Evolutionary conservation across 2,329 filamentous ascomycete genomes (phyloP).

Genomic region (Dryadomyces quercus-mongolicae): DNA sequence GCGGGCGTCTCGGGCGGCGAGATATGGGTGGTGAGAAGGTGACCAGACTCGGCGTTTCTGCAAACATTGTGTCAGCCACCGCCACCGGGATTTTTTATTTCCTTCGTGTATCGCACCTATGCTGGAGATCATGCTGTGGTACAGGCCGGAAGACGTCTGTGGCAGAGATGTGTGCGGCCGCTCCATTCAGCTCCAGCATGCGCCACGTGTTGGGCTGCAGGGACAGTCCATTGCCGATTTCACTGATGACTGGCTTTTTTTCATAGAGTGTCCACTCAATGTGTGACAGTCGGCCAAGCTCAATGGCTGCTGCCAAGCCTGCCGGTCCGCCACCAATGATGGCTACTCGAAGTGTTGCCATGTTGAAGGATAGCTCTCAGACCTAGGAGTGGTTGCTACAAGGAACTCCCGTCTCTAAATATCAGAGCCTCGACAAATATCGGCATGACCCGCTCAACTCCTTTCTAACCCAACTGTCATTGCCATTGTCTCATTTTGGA

Average conservation of each 20-base stretch:
- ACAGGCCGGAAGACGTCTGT: slow-evolving; percentile 19
- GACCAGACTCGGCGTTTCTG: slow-evolving; percentile 17
- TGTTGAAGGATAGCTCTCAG: too few species aligned
- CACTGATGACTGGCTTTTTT: slow-evolving; percentile 23
- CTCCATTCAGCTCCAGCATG: slow-evolving; percentile 19
- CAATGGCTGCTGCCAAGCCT: slow-evolving; percentile 13
- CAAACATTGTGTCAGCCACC: too few species aligned
- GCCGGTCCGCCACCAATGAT: slow-evolving; percentile 14
- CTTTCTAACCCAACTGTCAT: too few species aligned
- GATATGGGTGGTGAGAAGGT: slow-evolving; percentile 13
- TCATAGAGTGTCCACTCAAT: slow-evolving; percentile 22
- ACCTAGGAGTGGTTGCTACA: too few species aligned
- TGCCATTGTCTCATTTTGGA: too few species aligned
- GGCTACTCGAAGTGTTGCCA: too few species aligned
- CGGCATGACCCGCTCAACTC: too few species aligned
- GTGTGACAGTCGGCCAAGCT: slow-evolving; percentile 16
- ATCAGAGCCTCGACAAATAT: too few species aligned
- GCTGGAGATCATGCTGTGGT: too few species aligned
- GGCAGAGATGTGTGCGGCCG: slow-evolving; percentile 17
- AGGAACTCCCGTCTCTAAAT: too few species aligned
- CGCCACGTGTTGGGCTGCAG: slow-evolving; percentile 22
- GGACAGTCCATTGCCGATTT: slow-evolving; percentile 23
- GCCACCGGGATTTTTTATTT: too few species aligned
- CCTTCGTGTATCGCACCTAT: too few species aligned
- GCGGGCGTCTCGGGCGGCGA: slow-evolving; percentile 10